These are phyloP conservation scores for Cynanchum wilfordii DNA, from an alignment of 257 asterid species.

Conservation along the genomic window DNA sequence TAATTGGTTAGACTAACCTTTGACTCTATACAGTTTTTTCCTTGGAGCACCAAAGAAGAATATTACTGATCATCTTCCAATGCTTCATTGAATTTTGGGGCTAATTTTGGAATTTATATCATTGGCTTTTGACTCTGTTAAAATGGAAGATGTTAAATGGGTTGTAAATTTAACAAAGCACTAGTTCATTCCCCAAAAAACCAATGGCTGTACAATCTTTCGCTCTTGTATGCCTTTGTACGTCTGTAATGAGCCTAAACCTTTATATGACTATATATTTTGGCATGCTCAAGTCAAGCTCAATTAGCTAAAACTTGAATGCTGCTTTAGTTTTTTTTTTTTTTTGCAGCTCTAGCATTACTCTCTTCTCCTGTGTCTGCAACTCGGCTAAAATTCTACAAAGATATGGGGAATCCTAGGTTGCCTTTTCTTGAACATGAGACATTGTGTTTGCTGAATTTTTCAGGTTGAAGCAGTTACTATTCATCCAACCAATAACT, in stretches of 20 bases:
- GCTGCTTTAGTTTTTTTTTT: too few species aligned
- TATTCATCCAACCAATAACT: slow-evolving; percentile 84
- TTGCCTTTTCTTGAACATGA: background rate
- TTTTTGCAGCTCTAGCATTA: background rate
- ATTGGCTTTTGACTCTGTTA: too few species aligned
- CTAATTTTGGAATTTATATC: too few species aligned
- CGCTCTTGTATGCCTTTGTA: background rate
- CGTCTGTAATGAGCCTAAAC: background rate
- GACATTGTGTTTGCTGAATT: background rate
- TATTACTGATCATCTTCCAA: too few species aligned
- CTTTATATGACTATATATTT: too few species aligned
- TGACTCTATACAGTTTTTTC: background rate
- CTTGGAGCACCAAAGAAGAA: background rate
- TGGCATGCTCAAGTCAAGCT: too few species aligned
- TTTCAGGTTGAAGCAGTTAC: slow-evolving; percentile 96
- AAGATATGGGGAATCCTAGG: background rate
- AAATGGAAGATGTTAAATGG: too few species aligned
- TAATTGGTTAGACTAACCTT: background rate
- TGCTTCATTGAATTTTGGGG: too few species aligned
- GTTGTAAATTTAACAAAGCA: too few species aligned
- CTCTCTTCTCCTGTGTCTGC: background rate
- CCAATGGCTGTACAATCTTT: too few species aligned
- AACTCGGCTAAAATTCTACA: background rate
- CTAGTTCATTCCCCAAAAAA: too few species aligned
- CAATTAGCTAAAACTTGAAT: too few species aligned